A percentile compares a stretch with the other conserved stretches of the same genome.
Evolutionary conservation across 106 monocot genomes (phyloP).

Genomic region (Agapanthus africanus): DNA sequence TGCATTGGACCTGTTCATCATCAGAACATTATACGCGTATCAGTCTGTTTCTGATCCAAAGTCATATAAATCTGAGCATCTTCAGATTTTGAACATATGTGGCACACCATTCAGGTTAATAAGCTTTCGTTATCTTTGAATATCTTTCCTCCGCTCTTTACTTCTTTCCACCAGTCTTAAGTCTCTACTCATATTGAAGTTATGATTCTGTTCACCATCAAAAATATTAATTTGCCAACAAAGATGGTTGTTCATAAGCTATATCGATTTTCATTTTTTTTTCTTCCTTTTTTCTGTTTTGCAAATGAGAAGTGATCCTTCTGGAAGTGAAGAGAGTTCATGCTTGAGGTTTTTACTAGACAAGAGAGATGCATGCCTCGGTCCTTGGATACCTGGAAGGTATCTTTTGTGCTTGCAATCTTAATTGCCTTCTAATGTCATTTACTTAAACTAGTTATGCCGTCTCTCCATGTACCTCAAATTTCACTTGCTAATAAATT

Average conservation of each 20-base stretch:
- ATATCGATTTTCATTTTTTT: slow-evolving; percentile 2
- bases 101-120: slow-evolving; percentile 67
- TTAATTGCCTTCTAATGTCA: not conserved
- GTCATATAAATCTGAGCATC: slow-evolving; percentile 71
- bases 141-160: not conserved
- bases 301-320: slow-evolving; percentile 52
- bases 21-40: slow-evolving; percentile 76
- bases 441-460: slow-evolving; percentile 3
- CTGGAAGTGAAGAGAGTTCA: slow-evolving; percentile 79
- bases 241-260: slow-evolving; percentile 3
- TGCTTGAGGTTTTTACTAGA: slow-evolving; percentile 81
- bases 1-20: slow-evolving; percentile 60
- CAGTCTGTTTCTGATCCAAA: slow-evolving; percentile 77
- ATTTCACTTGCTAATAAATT: not conserved
- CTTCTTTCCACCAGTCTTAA: not conserved
- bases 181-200: not conserved
- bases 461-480: not conserved
- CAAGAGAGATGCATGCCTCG: slow-evolving; percentile 84
- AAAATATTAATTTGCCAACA: no score
- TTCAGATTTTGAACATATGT: slow-evolving; percentile 69
- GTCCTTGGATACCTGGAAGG: slow-evolving; percentile 98
- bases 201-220: not conserved
- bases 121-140: not conserved
- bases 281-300: slow-evolving; percentile 15
- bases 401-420: slow-evolving; percentile 16